Evolutionary conservation across 2,329 filamentous ascomycete species (phyloP).

Genomic region (Botrytis fragariae): DNA sequence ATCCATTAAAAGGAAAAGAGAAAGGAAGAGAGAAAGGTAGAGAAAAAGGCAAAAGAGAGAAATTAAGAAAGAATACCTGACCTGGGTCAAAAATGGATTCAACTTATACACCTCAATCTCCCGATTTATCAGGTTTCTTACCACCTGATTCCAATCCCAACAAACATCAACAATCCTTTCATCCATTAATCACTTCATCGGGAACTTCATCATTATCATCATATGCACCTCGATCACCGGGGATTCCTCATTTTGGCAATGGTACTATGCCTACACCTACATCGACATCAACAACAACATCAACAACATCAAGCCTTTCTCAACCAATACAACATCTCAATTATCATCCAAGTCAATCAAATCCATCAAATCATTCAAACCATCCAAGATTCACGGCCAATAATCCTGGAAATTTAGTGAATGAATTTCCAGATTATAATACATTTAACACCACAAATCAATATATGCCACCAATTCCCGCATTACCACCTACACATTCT

Average conservation of each 20-base stretch:
- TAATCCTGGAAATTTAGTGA: not conserved
- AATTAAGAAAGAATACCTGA: conserved; percentile 10
- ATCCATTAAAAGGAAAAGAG: conserved; percentile 4
- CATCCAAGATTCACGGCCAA: conserved; percentile 25
- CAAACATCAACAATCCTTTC: conserved; percentile 24
- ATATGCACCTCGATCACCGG: conserved; percentile 37
- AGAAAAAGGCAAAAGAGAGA: conserved; percentile 15
- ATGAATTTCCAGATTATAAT: conserved; percentile 22
- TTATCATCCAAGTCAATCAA: conserved; percentile 29
- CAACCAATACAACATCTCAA: conserved; percentile 24
- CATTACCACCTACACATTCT: conserved; percentile 31
- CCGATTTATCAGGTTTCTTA: conserved; percentile 38
- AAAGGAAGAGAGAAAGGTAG: conserved; percentile 14
- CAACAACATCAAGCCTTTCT: not conserved
- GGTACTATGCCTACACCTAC: conserved; percentile 29
- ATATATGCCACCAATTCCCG: conserved; percentile 37
- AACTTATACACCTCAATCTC: conserved; percentile 39
- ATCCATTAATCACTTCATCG: not conserved
- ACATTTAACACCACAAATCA: conserved; percentile 25
- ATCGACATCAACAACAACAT: conserved; percentile 21
- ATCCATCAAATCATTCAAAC: conserved; percentile 22
- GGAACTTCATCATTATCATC: conserved; percentile 17
- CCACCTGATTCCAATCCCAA: conserved; percentile 30
- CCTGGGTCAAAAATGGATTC: conserved; percentile 27
- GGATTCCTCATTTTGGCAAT: conserved; percentile 32